Percentiles rank a stretch among this genome's conserved stretches.
These are phyloP conservation scores for Chrysoporthe puriensis DNA, from an alignment of 2,329 filamentous ascomycete genomes.

Conservation along the genomic window DNA sequence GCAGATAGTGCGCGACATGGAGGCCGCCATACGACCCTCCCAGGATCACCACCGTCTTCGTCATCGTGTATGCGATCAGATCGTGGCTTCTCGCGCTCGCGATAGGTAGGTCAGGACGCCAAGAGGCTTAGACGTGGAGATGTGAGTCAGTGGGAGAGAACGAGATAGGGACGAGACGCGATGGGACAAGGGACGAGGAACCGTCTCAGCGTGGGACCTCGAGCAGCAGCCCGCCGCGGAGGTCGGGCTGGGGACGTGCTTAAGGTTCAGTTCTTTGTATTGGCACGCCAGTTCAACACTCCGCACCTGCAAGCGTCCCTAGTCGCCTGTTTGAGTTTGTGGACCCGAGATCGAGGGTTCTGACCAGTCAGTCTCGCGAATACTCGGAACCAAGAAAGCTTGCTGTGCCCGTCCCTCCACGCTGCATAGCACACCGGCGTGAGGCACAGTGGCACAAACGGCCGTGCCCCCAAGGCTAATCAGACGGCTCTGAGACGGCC, in stretches of 20 bases:
- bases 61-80: slow-evolving; percentile 40
- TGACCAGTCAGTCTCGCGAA: too few species aligned
- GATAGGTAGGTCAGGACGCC: neutral
- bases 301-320: neutral
- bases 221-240: neutral
- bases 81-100: too few species aligned
- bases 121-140: neutral
- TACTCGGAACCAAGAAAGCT: too few species aligned
- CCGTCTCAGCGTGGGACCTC: neutral
- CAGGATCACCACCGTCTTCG: slow-evolving; percentile 57
- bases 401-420: too few species aligned
- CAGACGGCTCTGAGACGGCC: neutral
- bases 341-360: too few species aligned
- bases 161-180: neutral
- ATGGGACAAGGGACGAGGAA: neutral
- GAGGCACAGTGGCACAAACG: neutral
- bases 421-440: too few species aligned
- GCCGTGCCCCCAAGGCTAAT: neutral
- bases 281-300: neutral
- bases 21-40: slow-evolving; percentile 59
- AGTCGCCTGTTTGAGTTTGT: neutral
- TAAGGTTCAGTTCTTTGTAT: neutral
- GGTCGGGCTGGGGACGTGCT: slow-evolving; percentile 2
- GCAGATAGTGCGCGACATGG: slow-evolving; percentile 56
- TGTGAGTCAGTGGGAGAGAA: neutral